Conservation (phyloP, 164 flowering plant genomes). For the Chimonanthus salicifolius region DNA sequence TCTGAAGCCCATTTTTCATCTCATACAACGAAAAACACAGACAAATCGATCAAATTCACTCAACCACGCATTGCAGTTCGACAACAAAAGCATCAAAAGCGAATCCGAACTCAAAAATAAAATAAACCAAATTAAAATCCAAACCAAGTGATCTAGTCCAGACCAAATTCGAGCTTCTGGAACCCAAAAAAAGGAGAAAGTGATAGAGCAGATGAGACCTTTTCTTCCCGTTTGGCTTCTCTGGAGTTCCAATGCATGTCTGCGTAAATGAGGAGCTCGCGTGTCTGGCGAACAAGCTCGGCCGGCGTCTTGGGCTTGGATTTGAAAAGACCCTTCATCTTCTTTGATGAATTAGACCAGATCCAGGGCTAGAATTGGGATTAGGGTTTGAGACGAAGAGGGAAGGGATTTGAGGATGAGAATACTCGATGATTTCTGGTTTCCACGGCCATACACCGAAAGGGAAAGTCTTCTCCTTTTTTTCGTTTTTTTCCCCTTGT, state of each 20-base stretch:
- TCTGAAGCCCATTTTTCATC: too few relatives aligned
- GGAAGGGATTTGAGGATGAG: neutral
- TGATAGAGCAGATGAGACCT: constrained; percentile 26
- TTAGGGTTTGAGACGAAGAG: constrained; percentile 3
- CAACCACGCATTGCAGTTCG: too few relatives aligned
- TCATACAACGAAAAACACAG: too few relatives aligned
- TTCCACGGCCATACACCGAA: neutral
- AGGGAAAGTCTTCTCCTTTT: neutral
- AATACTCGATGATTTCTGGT: neutral
- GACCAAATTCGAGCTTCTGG: neutral
- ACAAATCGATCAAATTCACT: too few relatives aligned
- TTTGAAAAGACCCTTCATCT: constrained; percentile 65
- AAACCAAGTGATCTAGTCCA: neutral
- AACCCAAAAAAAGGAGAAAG: neutral
- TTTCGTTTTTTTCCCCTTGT: neutral
- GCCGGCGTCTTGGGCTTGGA: constrained; percentile 62
- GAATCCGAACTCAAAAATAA: neutral
- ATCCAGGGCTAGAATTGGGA: neutral
- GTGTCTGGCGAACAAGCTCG: constrained; percentile 50
- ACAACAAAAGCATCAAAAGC: neutral
- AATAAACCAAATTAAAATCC: neutral
- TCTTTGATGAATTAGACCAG: neutral
- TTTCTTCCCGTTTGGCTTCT: constrained; percentile 57
- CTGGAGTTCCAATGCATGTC: constrained; percentile 27
- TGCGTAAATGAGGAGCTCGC: constrained; percentile 51